phyloP scores from a whole-genome alignment of 108 stramenopile genomes.

The Parmales sp. region DNA sequence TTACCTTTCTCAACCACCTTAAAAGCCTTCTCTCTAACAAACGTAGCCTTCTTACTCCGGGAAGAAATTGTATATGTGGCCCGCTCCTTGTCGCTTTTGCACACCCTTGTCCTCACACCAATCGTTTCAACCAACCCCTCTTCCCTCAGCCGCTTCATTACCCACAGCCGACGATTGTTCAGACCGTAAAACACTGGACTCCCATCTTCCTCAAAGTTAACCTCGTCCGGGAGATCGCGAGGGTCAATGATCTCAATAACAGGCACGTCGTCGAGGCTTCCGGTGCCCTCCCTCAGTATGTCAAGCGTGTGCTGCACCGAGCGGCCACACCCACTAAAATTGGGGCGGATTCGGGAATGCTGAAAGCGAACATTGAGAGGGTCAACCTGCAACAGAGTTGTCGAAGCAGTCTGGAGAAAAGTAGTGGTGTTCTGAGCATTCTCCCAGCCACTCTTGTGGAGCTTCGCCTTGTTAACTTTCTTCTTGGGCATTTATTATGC shows the following conservation, averaged over 20 bases:
- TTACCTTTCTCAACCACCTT: too few species aligned
- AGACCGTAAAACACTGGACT: conserved; percentile 77
- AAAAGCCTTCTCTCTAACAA: too few species aligned
- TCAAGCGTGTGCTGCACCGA: conserved; percentile 60
- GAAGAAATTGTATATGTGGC: conserved; percentile 55
- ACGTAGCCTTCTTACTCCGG: too few species aligned
- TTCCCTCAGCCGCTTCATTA: conserved; percentile 66
- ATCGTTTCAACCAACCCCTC: conserved; percentile 54
- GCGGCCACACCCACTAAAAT: conserved; percentile 79
- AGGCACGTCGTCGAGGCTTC: conserved; percentile 55
- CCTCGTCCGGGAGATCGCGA: conserved; percentile 11
- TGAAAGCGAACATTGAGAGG: conserved; percentile 74
- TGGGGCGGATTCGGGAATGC: conserved; percentile 70
- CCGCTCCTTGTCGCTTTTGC: conserved; percentile 51
- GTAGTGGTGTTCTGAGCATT: too few species aligned
- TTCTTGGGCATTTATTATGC: too few species aligned
- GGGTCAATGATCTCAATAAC: conserved; percentile 57
- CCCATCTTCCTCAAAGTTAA: conserved; percentile 36
- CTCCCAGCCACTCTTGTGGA: too few species aligned
- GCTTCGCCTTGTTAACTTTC: too few species aligned
- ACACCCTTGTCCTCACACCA: conserved; percentile 46
- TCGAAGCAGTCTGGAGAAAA: too few species aligned
- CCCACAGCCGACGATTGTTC: conserved; percentile 83
- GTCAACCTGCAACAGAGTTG: conserved; percentile 61
- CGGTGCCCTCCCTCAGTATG: conserved; percentile 51